A percentile compares a stretch with the other conserved stretches of the same genome.
Conservation (phyloP, 2,329 filamentous ascomycete genomes). For the Aspergillus phoenicis region DNA sequence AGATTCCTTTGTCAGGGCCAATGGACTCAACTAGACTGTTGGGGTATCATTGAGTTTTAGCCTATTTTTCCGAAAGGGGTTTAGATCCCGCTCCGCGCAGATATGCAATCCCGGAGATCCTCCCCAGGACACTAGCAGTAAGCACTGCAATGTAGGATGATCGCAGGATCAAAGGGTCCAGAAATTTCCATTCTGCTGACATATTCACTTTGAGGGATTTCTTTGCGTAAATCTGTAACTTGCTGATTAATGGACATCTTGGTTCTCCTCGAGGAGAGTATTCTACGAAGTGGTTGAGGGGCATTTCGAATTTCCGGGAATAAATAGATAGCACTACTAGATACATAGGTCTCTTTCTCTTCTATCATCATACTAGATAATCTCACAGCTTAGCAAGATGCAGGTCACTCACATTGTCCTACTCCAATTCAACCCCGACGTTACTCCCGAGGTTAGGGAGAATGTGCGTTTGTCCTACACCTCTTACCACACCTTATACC, state of each 20-base stretch:
- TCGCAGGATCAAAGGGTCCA: not conserved
- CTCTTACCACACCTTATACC: too few relatives aligned
- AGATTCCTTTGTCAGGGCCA: not conserved
- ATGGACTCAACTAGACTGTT: not conserved
- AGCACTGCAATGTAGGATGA: not conserved
- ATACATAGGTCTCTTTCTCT: too few relatives aligned
- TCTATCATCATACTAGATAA: too few relatives aligned
- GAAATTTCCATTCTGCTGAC: not conserved
- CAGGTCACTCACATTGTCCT: conserved; percentile 4
- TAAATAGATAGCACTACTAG: not conserved
- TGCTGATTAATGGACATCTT: not conserved
- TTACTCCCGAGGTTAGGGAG: not conserved
- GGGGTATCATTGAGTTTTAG: not conserved
- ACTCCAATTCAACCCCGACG: conserved; percentile 1
- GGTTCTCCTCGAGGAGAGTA: not conserved
- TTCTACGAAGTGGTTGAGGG: not conserved
- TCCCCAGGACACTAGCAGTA: not conserved
- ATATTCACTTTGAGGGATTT: not conserved
- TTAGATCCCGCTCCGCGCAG: conserved; percentile 1
- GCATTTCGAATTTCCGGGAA: not conserved
- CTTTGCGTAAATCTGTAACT: not conserved
- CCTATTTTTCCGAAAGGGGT: not conserved
- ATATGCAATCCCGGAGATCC: not conserved
- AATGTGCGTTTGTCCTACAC: not conserved
- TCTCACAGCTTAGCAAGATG: not conserved